Evolutionary conservation across 805 yeast species (phyloP).

Genomic region (Lachancea fermentati): DNA sequence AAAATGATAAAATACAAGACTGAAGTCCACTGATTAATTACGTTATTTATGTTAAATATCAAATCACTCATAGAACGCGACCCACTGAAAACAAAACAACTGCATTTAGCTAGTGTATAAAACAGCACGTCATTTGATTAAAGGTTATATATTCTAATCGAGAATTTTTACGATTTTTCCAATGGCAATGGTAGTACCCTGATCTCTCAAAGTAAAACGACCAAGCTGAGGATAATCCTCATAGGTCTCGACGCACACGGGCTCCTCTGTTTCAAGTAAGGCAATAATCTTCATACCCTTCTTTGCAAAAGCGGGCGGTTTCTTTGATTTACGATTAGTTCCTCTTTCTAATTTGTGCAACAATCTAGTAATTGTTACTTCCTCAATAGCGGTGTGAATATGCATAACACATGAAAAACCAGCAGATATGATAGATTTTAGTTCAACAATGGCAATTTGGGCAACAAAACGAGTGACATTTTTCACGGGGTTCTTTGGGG

Average conservation of each 20-base stretch:
- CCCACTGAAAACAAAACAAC: no score
- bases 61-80: no score
- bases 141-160: conserved; percentile 29
- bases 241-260: conserved; percentile 91
- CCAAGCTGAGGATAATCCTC: conserved; percentile 93
- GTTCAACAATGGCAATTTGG: conserved; percentile 93
- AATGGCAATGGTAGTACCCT: conserved; percentile 96
- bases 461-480: conserved; percentile 91
- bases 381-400: conserved; percentile 97
- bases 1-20: conserved; percentile 1
- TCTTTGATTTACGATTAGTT: conserved; percentile 92
- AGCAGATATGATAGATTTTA: conserved; percentile 87
- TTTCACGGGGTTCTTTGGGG: conserved; percentile 81
- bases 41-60: no score
- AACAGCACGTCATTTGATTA: background rate
- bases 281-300: conserved; percentile 99
- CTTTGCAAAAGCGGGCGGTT: conserved; percentile 97
- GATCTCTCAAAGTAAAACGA: conserved; percentile 97
- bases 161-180: conserved; percentile 93
- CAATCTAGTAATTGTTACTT: conserved; percentile 73
- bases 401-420: conserved; percentile 99
- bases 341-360: conserved; percentile 94
- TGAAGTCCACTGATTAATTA: no score
- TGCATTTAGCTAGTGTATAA: no score
- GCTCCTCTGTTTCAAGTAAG: conserved; percentile 73